Base-by-base conservation (phyloP, 1,139 yeast species). In the Yamadazyma buinensis region DNA sequence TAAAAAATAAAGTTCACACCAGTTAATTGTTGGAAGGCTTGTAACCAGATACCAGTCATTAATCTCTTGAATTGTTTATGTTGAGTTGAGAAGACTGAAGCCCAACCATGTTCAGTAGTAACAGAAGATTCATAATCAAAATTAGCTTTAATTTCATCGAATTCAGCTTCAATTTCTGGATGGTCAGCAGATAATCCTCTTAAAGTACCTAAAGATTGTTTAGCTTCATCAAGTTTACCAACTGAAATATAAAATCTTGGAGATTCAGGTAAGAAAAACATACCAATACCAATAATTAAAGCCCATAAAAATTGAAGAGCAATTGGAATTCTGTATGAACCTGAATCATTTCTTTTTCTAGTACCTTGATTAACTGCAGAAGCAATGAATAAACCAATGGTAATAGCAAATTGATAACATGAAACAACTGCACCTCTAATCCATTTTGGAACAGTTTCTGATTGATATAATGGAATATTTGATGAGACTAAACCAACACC, bases 1-100 rank as follows among this genome's bases (percentile, higher is more conserved):
- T 78, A 79, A 56, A 78, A 79, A 51, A 80, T 75, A 53, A 81
- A 83, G 64, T 82, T 82, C 52, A 80, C 71, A 59, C 88, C 88
- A 32, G 86, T 78, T 64, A 80, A 70, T 58, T 80, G 87, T 61
- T 80, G 85, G 64, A 77, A 70, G 48, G 77, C 72, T 49, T 59
- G 65, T 36, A 56, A 41, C 26, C 37, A 42, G 28, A 58, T 54
- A 50, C 68, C 68, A 44, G 61, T 61, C 26, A 52, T 24, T 50
- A 62, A 55, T 54, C 66, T 58, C 49, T 57, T 55, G 41, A 54
- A 49, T 48, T 63, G 69, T 43, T 51, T 56, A 54, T 63, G 59
- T 40, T 51, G 46, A 28, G 46, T 51, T 33, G 61, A 47, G 59
- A 63, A 61, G 26, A 61, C 62, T 32, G 50, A 52, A 8, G 36